Percentiles rank a stretch among this genome's conserved stretches.
Conservation (phyloP, 352 stramenopile species). For the Globisporangium ultimum region DNA sequence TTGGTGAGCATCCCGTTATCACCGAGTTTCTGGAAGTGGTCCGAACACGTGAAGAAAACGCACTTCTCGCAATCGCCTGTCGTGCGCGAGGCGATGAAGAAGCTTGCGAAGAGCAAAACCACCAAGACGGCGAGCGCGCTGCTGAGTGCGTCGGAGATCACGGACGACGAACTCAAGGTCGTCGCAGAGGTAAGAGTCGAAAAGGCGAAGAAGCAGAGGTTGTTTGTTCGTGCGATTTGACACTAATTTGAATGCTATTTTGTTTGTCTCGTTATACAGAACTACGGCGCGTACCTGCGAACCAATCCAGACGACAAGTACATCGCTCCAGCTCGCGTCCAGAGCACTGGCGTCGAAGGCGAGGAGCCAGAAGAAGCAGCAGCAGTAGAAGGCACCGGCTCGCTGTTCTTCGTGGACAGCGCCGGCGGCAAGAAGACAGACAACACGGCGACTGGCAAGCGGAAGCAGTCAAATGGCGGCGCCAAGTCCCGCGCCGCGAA, state of each 20-base stretch:
- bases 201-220: not conserved
- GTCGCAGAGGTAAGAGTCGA: conserved; percentile 37
- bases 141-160: conserved; percentile 41
- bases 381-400: conserved; percentile 5
- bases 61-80: conserved; percentile 14
- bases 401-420: conserved; percentile 63
- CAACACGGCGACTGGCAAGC: not conserved
- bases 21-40: conserved; percentile 41
- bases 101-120: conserved; percentile 26
- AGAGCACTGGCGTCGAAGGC: conserved; percentile 4
- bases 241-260: not conserved
- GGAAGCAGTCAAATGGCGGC: not conserved
- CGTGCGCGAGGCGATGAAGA: conserved; percentile 25
- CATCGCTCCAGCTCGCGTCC: not conserved
- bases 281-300: conserved; percentile 39
- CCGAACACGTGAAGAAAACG: conserved; percentile 38
- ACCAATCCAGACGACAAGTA: conserved; percentile 19
- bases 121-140: conserved; percentile 42
- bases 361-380: conserved; percentile 6
- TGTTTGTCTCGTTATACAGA: conserved; percentile 20
- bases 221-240: not conserved
- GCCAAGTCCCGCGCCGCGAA: not conserved
- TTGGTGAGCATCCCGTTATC: conserved; percentile 43
- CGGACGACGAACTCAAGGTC: conserved; percentile 31
- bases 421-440: conserved; percentile 30